These are phyloP conservation scores for Tolypocladium capitatum DNA, from an alignment of 2,329 filamentous ascomycete species.

Conservation along the genomic window DNA sequence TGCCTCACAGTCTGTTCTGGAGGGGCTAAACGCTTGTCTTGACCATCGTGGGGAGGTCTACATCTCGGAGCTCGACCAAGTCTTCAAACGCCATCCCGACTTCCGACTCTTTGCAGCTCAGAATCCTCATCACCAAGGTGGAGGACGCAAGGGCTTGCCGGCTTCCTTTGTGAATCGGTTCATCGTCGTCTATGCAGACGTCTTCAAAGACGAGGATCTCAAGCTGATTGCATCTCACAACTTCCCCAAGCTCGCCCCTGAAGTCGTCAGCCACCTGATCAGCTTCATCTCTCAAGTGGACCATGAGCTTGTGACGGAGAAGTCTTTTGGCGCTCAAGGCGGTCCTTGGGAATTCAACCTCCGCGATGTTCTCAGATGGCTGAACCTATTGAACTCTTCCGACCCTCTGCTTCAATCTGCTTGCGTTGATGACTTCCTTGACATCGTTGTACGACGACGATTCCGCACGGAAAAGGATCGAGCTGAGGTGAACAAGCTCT, in stretches of 20 bases:
- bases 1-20: slow-evolving; percentile 89
- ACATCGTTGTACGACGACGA: slow-evolving; percentile 73
- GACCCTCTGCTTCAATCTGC: slow-evolving; percentile 49
- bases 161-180: slow-evolving; percentile 97
- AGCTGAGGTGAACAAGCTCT: slow-evolving; percentile 50
- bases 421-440: slow-evolving; percentile 58
- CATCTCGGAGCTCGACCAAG: slow-evolving; percentile 86
- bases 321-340: slow-evolving; percentile 46
- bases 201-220: slow-evolving; percentile 71
- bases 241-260: slow-evolving; percentile 49
- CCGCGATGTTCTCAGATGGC: slow-evolving; percentile 79
- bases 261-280: slow-evolving; percentile 56
- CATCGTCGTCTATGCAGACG: slow-evolving; percentile 91
- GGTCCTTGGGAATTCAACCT: slow-evolving; percentile 95
- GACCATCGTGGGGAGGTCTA: slow-evolving; percentile 95
- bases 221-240: slow-evolving; percentile 67
- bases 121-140: slow-evolving; percentile 94
- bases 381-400: slow-evolving; percentile 44
- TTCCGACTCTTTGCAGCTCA: slow-evolving; percentile 96
- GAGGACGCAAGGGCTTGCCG: slow-evolving; percentile 85
- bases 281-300: slow-evolving; percentile 73
- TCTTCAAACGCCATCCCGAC: slow-evolving; percentile 75
- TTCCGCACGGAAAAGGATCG: slow-evolving; percentile 66
- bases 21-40: slow-evolving; percentile 90
- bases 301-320: slow-evolving; percentile 48